These are phyloP conservation scores for Microbotryum violaceum DNA, from an alignment of 1,284 basidiomycete genomes.

Conservation along the genomic window DNA sequence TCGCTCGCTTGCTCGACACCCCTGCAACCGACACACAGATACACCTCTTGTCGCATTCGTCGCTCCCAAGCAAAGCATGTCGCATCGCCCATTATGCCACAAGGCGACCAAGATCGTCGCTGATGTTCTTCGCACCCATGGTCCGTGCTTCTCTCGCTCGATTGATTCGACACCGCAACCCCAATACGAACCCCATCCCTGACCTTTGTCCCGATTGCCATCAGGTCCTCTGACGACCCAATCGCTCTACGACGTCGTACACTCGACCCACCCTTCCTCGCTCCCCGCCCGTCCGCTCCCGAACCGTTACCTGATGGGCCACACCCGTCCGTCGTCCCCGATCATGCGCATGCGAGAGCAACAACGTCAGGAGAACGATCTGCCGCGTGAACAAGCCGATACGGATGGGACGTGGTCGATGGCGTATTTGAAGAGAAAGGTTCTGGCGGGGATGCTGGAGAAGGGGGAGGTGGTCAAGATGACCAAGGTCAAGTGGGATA, in stretches of 20 bases:
- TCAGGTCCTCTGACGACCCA: conserved; percentile 8
- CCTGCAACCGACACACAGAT: no score
- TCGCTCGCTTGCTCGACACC: no score
- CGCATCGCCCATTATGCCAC: no score
- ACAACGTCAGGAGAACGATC: no score
- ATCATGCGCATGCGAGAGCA: background rate
- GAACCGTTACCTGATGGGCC: background rate
- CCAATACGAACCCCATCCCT: no score
- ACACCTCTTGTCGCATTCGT: no score
- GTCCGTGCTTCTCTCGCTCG: background rate
- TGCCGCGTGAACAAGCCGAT: background rate
- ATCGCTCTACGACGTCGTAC: conserved; percentile 6
- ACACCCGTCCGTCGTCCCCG: background rate
- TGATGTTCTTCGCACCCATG: background rate
- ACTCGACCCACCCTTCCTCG: background rate
- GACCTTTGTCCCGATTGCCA: no score
- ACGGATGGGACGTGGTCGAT: conserved; percentile 3
- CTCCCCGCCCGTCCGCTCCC: conserved; percentile 10
- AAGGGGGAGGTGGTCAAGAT: conserved; percentile 12
- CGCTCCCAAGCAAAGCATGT: no score
- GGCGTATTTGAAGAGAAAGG: conserved; percentile 8
- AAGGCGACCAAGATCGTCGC: background rate
- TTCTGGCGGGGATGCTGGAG: conserved; percentile 6
- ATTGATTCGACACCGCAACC: no score
- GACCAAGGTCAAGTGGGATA: conserved; percentile 2